Base-by-base conservation (phyloP, 768 basidiomycete genomes). In the Tubosaeta sp. region DNA sequence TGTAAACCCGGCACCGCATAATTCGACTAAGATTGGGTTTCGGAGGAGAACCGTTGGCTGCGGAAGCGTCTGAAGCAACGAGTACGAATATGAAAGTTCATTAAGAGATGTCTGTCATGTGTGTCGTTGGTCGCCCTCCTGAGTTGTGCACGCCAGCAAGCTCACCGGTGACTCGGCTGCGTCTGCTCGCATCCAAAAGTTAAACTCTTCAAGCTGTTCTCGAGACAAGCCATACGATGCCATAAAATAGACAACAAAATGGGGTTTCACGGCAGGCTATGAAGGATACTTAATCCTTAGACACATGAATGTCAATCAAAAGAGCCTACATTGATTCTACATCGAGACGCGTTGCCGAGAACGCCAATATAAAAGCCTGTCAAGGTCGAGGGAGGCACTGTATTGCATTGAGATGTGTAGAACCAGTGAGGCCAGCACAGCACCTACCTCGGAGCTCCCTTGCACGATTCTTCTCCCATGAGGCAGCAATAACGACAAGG, bases 361-460 rank as follows among this genome's bases (percentile, higher is more conserved):
- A 76, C 81, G 3, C 87, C 94, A 27, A 94, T 71, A 64, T 86
- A 89, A 65, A 94, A 92, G 0, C 84, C 91, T 1, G 89, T 94
- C 44, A 81, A 80, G 3, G 82, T 80, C 11, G 77, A 75, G 3
- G 89, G 82, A 11, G 86, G 69, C 4, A 94, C 91, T 90, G 51
- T 14, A 45, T 12, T 11, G 1, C 25, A 11, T 31, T 54, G 12
- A 52, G 36, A 44, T 25, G 13, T 10, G 44, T 41, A 25, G 4
- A 7, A 4, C 13, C 6, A 3, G 6, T 40, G 32, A 30, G 51
- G 32, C 24, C 19, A 34, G 31, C 30, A 18, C 14, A 47, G 13
- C 36, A 49, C 70, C 34, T 46, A 89, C 91, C 91, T 67, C 85
- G 70, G 6, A 96, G 73, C 46, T 86, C 85, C 47, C 90, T 70